These are phyloP conservation scores for Withania somnifera DNA, from an alignment of 305 asterid genomes.

Conservation along the genomic window DNA sequence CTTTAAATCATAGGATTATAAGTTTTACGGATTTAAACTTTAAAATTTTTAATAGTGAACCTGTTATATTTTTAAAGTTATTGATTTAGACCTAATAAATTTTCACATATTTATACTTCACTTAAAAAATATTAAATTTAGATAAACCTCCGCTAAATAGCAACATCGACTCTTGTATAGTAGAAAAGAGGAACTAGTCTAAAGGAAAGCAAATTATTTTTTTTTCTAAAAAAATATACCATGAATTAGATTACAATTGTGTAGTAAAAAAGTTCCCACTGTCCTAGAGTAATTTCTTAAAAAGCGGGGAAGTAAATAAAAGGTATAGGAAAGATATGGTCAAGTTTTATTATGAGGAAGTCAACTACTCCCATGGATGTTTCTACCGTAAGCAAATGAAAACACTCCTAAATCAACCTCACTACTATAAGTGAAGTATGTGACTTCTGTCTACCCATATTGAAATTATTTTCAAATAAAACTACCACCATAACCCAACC, in stretches of 20 bases:
- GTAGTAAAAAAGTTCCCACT: background rate
- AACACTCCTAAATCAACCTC: conserved; percentile 30
- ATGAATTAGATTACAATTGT: background rate
- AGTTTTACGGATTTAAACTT: no score
- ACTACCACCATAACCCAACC: background rate
- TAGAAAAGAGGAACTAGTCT: no score
- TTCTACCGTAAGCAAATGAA: conserved; percentile 25
- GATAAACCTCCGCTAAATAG: background rate
- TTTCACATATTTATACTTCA: no score
- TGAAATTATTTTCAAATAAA: background rate
- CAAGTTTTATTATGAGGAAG: background rate
- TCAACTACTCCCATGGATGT: conserved; percentile 11
- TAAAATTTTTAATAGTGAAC: no score
- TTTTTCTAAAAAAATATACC: background rate
- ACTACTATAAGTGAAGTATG: conserved; percentile 15
- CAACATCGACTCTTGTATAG: no score
- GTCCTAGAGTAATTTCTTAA: background rate
- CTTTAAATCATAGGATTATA: background rate
- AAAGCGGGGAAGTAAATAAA: background rate
- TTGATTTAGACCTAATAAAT: no score
- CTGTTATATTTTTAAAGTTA: no score
- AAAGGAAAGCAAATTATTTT: background rate
- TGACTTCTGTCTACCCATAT: no score
- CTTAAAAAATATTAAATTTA: no score
- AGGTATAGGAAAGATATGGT: background rate